phyloP scores from a whole-genome alignment of 2,329 filamentous ascomycete genomes.

The Sporothrix dimorphospora region DNA sequence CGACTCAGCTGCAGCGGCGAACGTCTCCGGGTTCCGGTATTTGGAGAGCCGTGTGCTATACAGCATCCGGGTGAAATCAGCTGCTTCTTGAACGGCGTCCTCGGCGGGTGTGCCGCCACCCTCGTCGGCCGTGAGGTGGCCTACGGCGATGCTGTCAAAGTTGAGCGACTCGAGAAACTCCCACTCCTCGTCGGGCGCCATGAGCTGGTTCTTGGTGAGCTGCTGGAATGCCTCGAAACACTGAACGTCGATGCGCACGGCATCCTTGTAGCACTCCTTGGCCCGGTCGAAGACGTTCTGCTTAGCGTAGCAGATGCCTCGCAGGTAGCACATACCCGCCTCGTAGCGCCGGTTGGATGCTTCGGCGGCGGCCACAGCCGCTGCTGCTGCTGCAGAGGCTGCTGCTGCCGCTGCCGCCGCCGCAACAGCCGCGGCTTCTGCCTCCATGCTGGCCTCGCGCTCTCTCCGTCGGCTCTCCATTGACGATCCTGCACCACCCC shows the following conservation, averaged over 20 bases:
- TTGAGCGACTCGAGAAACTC: constrained; percentile 84
- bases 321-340: constrained; percentile 94
- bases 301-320: constrained; percentile 93
- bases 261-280: constrained; percentile 98
- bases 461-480: constrained; percentile 60
- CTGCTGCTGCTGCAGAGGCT: constrained; percentile 25
- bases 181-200: constrained; percentile 88
- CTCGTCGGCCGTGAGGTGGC: constrained; percentile 56
- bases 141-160: constrained; percentile 78
- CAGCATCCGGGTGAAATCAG: constrained; percentile 91
- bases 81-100: constrained; percentile 72
- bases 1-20: constrained; percentile 84
- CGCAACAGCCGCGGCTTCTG: constrained; percentile 13
- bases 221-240: constrained; percentile 99
- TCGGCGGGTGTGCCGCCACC: constrained; percentile 45
- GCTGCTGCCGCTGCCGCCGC: constrained; percentile 25
- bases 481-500: constrained; percentile 43
- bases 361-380: constrained; percentile 30
- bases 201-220: constrained; percentile 92
- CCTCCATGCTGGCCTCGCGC: constrained; percentile 23
- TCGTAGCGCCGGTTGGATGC: constrained; percentile 75
- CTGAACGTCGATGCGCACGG: constrained; percentile 93
- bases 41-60: constrained; percentile 96
- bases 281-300: constrained; percentile 96
- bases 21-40: constrained; percentile 83